A percentile compares a stretch with the other conserved stretches of the same genome.
phyloP scores from a whole-genome alignment of 352 stramenopile genomes.

The Pythium scleroteichum region DNA sequence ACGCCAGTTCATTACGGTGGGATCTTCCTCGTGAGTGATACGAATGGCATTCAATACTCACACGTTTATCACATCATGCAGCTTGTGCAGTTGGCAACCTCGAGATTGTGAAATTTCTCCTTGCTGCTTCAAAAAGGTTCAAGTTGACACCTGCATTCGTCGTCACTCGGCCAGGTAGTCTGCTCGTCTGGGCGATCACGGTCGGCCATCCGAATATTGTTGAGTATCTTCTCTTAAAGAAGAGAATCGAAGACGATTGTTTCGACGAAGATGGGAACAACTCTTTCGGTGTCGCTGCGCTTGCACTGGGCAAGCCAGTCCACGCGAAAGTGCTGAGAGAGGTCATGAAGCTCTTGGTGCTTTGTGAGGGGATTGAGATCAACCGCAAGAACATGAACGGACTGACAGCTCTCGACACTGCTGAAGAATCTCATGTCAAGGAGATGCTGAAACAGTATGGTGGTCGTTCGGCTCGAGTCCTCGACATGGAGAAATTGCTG shows the following conservation, averaged over 20 bases:
- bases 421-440: conserved; percentile 45
- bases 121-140: conserved; percentile 26
- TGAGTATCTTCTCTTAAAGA: conserved; percentile 50
- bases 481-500: conserved; percentile 51
- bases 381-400: conserved; percentile 76
- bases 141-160: conserved; percentile 16
- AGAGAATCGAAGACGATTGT: conserved; percentile 49
- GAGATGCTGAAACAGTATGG: conserved; percentile 43
- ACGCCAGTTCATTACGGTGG: conserved; percentile 69
- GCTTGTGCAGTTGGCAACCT: conserved; percentile 53
- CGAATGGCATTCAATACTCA: background rate
- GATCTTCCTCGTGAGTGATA: too few species aligned
- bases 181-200: conserved; percentile 71
- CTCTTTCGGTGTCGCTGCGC: conserved; percentile 48
- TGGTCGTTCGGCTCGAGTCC: conserved; percentile 41
- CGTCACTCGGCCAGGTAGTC: conserved; percentile 41
- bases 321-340: conserved; percentile 29
- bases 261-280: conserved; percentile 80
- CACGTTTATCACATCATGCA: conserved; percentile 11
- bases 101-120: conserved; percentile 63
- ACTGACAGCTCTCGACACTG: conserved; percentile 59
- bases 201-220: conserved; percentile 39
- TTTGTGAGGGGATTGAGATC: conserved; percentile 43
- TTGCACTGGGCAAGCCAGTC: conserved; percentile 35
- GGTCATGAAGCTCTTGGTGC: conserved; percentile 33